A percentile compares a stretch with the other conserved stretches of the same genome.
phyloP scores from a whole-genome alignment of 225 moss, liverwort and hornwort genomes.

The Asterella californica region DNA sequence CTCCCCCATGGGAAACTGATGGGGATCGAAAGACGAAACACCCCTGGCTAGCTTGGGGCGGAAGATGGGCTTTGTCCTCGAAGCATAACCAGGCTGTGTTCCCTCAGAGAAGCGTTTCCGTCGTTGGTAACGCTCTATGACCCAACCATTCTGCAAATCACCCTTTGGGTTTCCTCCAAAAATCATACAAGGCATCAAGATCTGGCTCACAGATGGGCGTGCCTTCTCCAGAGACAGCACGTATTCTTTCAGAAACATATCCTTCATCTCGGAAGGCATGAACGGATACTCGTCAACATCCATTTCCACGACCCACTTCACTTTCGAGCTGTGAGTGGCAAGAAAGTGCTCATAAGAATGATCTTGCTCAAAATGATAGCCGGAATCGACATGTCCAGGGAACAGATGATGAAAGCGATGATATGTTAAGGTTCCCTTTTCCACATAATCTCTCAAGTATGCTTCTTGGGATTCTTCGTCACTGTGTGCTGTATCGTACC shows the following conservation, averaged over 20 bases:
- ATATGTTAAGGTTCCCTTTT: slow-evolving; percentile 37
- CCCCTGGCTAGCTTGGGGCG: slow-evolving; percentile 28
- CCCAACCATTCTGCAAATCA: slow-evolving; percentile 41
- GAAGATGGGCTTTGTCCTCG: slow-evolving; percentile 50
- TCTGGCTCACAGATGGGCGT: slow-evolving; percentile 39
- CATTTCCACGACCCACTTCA: slow-evolving; percentile 47
- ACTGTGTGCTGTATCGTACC: slow-evolving; percentile 49
- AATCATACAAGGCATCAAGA: slow-evolving; percentile 47
- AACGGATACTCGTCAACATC: slow-evolving; percentile 52
- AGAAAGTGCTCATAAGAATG: slow-evolving; percentile 44
- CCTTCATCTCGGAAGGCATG: slow-evolving; percentile 28
- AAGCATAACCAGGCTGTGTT: slow-evolving; percentile 18
- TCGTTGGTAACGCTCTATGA: slow-evolving; percentile 47
- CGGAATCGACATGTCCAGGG: slow-evolving; percentile 30
- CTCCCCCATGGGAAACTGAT: slow-evolving; percentile 38
- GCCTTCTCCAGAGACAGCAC: slow-evolving; percentile 17
- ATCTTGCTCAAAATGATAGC: slow-evolving; percentile 43
- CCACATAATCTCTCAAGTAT: slow-evolving; percentile 25
- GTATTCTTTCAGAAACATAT: slow-evolving; percentile 33
- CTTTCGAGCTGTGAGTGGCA: slow-evolving; percentile 1
- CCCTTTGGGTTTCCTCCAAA: slow-evolving; percentile 47
- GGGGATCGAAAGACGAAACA: slow-evolving; percentile 33
- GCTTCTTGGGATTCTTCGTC: slow-evolving; percentile 35
- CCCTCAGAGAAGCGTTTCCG: slow-evolving; percentile 35
- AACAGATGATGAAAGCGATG: slow-evolving; percentile 39